A percentile compares a stretch with the other conserved stretches of the same genome.
phyloP scores from a whole-genome alignment of 768 basidiomycete species.

The Panellus pusillus region DNA sequence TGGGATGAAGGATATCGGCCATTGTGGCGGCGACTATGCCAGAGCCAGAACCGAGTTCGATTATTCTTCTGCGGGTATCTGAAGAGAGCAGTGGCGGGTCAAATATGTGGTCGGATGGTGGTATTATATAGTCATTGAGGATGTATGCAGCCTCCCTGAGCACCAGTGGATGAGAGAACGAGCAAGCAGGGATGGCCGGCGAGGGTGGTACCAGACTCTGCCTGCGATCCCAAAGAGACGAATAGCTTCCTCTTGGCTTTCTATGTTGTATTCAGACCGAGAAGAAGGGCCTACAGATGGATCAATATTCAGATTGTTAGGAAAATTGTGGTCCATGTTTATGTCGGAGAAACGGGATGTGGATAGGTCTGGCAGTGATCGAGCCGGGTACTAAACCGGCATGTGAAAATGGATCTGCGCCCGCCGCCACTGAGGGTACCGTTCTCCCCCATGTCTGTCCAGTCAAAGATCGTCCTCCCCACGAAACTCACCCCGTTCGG shows the following conservation, averaged over 20 bases:
- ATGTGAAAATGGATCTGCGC: neutral
- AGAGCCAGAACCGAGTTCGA: constrained; percentile 84
- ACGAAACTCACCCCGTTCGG: constrained; percentile 81
- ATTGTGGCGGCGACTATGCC: constrained; percentile 56
- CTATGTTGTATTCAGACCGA: constrained; percentile 6
- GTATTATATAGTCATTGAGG: constrained; percentile 54
- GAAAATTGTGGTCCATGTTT: constrained; percentile 39
- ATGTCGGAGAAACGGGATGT: neutral
- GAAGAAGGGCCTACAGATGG: constrained; percentile 19
- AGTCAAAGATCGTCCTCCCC: constrained; percentile 47
- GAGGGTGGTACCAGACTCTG: constrained; percentile 66
- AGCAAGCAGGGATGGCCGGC: constrained; percentile 20
- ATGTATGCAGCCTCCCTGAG: constrained; percentile 74
- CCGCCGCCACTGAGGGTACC: constrained; percentile 7
- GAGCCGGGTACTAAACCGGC: no score
- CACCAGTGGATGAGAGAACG: neutral
- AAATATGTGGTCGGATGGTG: constrained; percentile 40
- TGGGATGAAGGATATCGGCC: constrained; percentile 34
- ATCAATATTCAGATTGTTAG: constrained; percentile 34
- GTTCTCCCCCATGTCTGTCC: constrained; percentile 40
- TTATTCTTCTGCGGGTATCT: constrained; percentile 30
- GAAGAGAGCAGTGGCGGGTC: constrained; percentile 50
- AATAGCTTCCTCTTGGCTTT: constrained; percentile 58
- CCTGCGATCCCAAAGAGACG: constrained; percentile 79
- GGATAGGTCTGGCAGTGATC: neutral